Conservation (phyloP, 306 rosid genomes). For the Datisca glomerata region DNA sequence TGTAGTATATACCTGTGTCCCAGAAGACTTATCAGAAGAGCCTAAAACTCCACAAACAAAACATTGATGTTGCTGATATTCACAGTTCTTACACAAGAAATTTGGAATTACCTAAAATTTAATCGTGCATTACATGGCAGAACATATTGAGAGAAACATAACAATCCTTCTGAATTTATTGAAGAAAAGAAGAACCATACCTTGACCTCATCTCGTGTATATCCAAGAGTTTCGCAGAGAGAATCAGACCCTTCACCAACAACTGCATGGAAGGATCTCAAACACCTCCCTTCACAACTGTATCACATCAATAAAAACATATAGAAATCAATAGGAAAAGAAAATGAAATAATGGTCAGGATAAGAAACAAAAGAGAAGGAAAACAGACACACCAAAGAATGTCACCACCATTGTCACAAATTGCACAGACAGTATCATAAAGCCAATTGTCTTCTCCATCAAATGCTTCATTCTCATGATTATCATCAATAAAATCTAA, state of each 20-base stretch:
- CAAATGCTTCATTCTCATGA: slow-evolving; percentile 6
- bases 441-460: slow-evolving; percentile 21
- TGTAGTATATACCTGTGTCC: slow-evolving; percentile 47
- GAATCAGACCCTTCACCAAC: slow-evolving; percentile 18
- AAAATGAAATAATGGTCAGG: background rate
- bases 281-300: slow-evolving; percentile 59
- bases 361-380: background rate
- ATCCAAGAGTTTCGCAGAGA: slow-evolving; percentile 47
- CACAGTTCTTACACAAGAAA: slow-evolving; percentile 49
- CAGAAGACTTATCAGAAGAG: slow-evolving; percentile 38
- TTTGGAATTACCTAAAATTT: slow-evolving; percentile 36
- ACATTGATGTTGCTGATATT: slow-evolving; percentile 52
- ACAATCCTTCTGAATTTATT: too few relatives aligned
- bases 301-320: slow-evolving; percentile 2
- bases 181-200: slow-evolving; percentile 21
- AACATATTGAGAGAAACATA: too few relatives aligned
- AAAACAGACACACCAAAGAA: slow-evolving; percentile 39
- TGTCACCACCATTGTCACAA: slow-evolving; percentile 63
- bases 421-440: slow-evolving; percentile 51
- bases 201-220: slow-evolving; percentile 19
- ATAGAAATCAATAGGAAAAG: background rate
- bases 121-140: slow-evolving; percentile 8
- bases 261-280: slow-evolving; percentile 56
- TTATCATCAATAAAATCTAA: slow-evolving; percentile 14
- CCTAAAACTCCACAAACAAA: slow-evolving; percentile 56